phyloP scores from a whole-genome alignment of 352 stramenopile genomes.

The Globisporangium ultimum region DNA sequence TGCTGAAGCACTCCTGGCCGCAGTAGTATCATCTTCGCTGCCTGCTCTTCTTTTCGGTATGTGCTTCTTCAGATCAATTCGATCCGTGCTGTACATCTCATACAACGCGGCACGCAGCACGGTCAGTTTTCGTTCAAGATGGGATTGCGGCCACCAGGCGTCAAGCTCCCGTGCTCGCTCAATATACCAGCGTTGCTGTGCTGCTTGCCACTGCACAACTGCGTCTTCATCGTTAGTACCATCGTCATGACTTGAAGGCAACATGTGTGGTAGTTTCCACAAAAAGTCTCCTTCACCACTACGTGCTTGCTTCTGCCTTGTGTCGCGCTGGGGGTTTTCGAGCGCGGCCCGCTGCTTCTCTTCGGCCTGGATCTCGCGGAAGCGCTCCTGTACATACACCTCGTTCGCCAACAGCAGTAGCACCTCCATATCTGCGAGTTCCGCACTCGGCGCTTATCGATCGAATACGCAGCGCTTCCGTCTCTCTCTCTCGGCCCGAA shows the following conservation, averaged over 20 bases:
- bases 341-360: neutral
- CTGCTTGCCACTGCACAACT: neutral
- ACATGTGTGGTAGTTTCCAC: too few species aligned
- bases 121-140: constrained; percentile 36
- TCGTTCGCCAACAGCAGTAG: constrained; percentile 38
- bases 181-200: constrained; percentile 10
- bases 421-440: constrained; percentile 43
- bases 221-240: neutral
- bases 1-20: too few species aligned
- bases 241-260: too few species aligned
- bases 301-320: too few species aligned
- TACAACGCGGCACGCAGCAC: constrained; percentile 31
- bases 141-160: constrained; percentile 16
- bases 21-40: neutral
- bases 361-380: constrained; percentile 33
- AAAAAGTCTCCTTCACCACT: too few species aligned
- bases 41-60: neutral
- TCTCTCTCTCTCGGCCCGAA: too few species aligned
- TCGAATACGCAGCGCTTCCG: too few species aligned
- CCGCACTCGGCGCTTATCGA: too few species aligned
- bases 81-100: constrained; percentile 15
- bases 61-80: neutral
- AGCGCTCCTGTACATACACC: constrained; percentile 46
- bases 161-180: constrained; percentile 25
- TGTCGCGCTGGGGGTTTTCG: neutral